Percentiles rank a stretch among this genome's conserved stretches.
phyloP scores from a whole-genome alignment of 371 early-diverging fungal species.

The Lichtheimia corymbifera region DNA sequence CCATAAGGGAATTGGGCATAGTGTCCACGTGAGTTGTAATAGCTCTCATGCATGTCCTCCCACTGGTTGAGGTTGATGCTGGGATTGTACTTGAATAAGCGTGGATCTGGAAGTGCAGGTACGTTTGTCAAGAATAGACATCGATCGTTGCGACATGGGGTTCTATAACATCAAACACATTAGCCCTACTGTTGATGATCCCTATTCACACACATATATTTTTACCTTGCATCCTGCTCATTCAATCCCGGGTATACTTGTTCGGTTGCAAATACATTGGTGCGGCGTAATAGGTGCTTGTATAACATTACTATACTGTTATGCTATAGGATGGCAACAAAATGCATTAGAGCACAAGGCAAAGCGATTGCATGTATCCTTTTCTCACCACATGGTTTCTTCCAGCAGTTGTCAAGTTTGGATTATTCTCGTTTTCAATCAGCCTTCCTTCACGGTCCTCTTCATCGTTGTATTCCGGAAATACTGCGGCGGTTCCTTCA shows the following conservation, averaged over 20 bases:
- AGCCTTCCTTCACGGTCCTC: constrained; percentile 22
- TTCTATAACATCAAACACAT: constrained; percentile 16
- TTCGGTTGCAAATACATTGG: constrained; percentile 31
- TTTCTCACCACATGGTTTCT: constrained; percentile 39
- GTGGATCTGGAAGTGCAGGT: constrained; percentile 48
- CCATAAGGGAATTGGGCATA: constrained; percentile 40
- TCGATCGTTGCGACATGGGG: constrained; percentile 57
- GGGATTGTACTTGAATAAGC: constrained; percentile 53
- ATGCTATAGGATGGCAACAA: constrained; percentile 22
- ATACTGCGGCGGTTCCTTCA: constrained; percentile 26
- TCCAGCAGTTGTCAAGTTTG: constrained; percentile 15
- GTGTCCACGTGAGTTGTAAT: constrained; percentile 35
- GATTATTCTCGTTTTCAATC: constrained; percentile 28
- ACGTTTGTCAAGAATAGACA: constrained; percentile 63
- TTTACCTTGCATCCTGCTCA: constrained; percentile 39
- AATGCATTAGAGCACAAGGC: background rate
- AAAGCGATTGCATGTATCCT: background rate
- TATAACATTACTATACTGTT: constrained; percentile 41
- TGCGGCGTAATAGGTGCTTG: constrained; percentile 32
- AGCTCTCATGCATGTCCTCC: constrained; percentile 51
- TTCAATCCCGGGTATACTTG: constrained; percentile 40
- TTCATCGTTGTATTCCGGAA: constrained; percentile 13
- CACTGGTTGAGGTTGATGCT: constrained; percentile 43
- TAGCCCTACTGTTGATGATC: too few species aligned
- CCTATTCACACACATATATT: background rate